These are phyloP conservation scores for Eucalyptus erythrocorys DNA, from an alignment of 345 rosid genomes.

Conservation along the genomic window DNA sequence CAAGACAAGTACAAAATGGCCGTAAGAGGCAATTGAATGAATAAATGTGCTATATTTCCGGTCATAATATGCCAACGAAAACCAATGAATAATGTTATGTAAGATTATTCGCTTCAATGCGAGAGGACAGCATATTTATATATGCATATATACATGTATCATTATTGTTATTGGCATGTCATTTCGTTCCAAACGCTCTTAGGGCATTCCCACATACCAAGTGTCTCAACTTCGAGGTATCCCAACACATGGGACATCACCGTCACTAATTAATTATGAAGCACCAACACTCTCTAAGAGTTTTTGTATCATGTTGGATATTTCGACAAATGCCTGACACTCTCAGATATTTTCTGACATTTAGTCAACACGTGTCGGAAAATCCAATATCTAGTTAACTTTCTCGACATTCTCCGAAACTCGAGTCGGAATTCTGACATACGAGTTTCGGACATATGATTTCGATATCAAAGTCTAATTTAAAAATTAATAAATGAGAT, in stretches of 20 bases:
- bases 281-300: no score
- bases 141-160: background rate
- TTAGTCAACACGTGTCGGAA: no score
- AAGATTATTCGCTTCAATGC: background rate
- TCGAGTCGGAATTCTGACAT: no score
- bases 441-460: no score
- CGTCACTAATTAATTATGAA: no score
- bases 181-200: background rate
- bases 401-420: no score
- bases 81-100: background rate
- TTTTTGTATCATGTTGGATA: no score
- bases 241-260: accelerated
- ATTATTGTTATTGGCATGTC: background rate
- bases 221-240: background rate
- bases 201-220: background rate
- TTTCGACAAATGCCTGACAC: no score
- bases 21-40: background rate
- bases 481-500: no score
- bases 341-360: no score
- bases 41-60: background rate
- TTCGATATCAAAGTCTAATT: no score
- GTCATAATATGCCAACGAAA: background rate
- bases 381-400: no score
- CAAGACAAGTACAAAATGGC: background rate
- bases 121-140: background rate